phyloP scores from a whole-genome alignment of 352 stramenopile genomes.

The Hyaloperonospora arabidopsidis region DNA sequence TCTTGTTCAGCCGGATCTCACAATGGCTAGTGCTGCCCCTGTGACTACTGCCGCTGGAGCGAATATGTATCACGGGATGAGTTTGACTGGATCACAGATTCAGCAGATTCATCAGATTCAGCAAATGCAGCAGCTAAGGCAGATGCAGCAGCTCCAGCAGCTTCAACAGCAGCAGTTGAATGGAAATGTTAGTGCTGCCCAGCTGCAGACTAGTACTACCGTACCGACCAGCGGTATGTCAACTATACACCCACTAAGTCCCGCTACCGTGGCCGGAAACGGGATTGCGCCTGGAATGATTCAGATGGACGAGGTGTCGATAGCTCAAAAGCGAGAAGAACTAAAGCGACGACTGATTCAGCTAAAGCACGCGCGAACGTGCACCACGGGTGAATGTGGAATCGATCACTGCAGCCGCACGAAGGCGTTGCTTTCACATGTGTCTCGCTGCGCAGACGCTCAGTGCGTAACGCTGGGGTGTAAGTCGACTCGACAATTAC shows the following conservation, averaged over 20 bases:
- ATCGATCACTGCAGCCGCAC: slow-evolving; percentile 81
- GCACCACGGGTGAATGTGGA: slow-evolving; percentile 55
- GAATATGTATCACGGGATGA: slow-evolving; percentile 74
- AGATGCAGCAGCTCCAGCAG: slow-evolving; percentile 74
- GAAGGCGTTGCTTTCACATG: slow-evolving; percentile 71
- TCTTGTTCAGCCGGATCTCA: slow-evolving; percentile 33
- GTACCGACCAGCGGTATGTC: slow-evolving; percentile 24
- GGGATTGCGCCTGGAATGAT: slow-evolving; percentile 37
- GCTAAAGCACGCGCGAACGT: slow-evolving; percentile 81
- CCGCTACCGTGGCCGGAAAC: slow-evolving; percentile 15
- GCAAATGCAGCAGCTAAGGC: slow-evolving; percentile 77
- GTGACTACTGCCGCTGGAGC: slow-evolving; percentile 25
- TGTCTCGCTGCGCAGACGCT: slow-evolving; percentile 76
- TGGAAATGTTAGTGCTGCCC: slow-evolving; percentile 23
- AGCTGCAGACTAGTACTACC: slow-evolving; percentile 14
- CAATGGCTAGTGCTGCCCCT: slow-evolving; percentile 33
- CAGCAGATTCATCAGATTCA: slow-evolving; percentile 83
- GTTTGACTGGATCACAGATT: slow-evolving; percentile 61
- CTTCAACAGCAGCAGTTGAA: slow-evolving; percentile 49
- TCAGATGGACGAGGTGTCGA: slow-evolving; percentile 71
- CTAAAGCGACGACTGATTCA: slow-evolving; percentile 80
- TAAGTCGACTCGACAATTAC: slow-evolving; percentile 79
- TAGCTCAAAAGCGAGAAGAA: slow-evolving; percentile 80
- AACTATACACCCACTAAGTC: slow-evolving; percentile 16
- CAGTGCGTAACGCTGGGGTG: slow-evolving; percentile 83